Conservation (phyloP, 768 basidiomycete genomes). For the Cystoderma amianthinum region DNA sequence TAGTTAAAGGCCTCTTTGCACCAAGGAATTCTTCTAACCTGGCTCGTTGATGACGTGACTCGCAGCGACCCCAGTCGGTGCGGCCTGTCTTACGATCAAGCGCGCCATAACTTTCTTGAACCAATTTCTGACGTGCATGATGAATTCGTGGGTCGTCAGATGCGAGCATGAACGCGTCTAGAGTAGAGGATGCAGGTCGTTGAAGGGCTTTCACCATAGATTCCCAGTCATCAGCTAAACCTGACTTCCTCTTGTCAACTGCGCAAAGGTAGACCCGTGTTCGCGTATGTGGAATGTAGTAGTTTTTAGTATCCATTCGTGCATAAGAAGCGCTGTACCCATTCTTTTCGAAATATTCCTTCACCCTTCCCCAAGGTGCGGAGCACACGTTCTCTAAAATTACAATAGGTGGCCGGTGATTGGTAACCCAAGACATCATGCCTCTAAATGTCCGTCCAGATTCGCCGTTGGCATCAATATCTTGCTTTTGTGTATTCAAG, state of each 20-base stretch:
- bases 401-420: constrained; percentile 84
- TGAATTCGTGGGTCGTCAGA: constrained; percentile 91
- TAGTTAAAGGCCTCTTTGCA: constrained; percentile 77
- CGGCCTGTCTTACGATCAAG: constrained; percentile 66
- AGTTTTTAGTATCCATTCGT: constrained; percentile 81
- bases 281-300: constrained; percentile 93
- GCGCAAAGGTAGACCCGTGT: constrained; percentile 86
- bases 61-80: constrained; percentile 89
- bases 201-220: constrained; percentile 54
- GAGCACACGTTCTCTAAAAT: constrained; percentile 92
- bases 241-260: constrained; percentile 54
- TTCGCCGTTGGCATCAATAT: constrained; percentile 84
- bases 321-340: constrained; percentile 67
- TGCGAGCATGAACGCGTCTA: constrained; percentile 89
- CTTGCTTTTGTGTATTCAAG: constrained; percentile 88
- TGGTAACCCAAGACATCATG: constrained; percentile 89
- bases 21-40: constrained; percentile 81
- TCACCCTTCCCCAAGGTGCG: constrained; percentile 83
- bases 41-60: constrained; percentile 85
- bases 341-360: constrained; percentile 64
- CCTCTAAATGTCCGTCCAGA: constrained; percentile 91
- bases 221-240: constrained; percentile 65
- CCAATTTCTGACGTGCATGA: constrained; percentile 79
- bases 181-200: constrained; percentile 80
- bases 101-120: constrained; percentile 56